Conservation (phyloP, 148 eudicot species). For the Nepenthes gracilis region DNA sequence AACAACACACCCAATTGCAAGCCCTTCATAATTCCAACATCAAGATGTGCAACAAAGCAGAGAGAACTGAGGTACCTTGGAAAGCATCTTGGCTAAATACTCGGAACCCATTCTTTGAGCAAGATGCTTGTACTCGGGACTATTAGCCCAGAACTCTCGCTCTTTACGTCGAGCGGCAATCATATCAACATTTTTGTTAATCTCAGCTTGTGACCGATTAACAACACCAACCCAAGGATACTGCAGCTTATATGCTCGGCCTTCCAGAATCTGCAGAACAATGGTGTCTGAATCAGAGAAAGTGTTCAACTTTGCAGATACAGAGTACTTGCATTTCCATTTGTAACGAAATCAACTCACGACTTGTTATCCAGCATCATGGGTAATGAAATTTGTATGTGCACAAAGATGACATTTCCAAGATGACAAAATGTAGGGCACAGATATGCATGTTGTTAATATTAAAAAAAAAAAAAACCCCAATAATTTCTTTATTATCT, state of each 20-base stretch:
- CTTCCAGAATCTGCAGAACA: slow-evolving; percentile 73
- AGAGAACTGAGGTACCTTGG: slow-evolving; percentile 39
- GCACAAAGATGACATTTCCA: too few relatives aligned
- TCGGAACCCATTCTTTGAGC: slow-evolving; percentile 93
- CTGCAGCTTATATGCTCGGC: slow-evolving; percentile 67
- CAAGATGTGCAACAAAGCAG: neutral
- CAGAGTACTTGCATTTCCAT: neutral
- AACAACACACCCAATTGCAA: neutral
- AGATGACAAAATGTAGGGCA: too few relatives aligned
- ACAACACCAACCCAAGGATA: slow-evolving; percentile 98
- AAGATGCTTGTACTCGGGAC: slow-evolving; percentile 87
- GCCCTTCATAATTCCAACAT: neutral
- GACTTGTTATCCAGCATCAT: too few relatives aligned
- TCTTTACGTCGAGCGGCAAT: slow-evolving; percentile 87
- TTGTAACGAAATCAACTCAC: too few relatives aligned
- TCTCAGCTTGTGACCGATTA: slow-evolving; percentile 96
- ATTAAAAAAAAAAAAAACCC: neutral
- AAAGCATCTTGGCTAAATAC: slow-evolving; percentile 82
- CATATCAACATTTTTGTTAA: slow-evolving; percentile 91
- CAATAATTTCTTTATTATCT: too few relatives aligned
- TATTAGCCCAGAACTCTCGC: slow-evolving; percentile 61
- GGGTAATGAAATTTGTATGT: too few relatives aligned
- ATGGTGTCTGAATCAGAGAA: slow-evolving; percentile 1
- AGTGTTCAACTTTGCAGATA: neutral
- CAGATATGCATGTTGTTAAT: neutral